Conservation (phyloP, 106 monocot genomes). For the Apostasia shenzhenica region DNA sequence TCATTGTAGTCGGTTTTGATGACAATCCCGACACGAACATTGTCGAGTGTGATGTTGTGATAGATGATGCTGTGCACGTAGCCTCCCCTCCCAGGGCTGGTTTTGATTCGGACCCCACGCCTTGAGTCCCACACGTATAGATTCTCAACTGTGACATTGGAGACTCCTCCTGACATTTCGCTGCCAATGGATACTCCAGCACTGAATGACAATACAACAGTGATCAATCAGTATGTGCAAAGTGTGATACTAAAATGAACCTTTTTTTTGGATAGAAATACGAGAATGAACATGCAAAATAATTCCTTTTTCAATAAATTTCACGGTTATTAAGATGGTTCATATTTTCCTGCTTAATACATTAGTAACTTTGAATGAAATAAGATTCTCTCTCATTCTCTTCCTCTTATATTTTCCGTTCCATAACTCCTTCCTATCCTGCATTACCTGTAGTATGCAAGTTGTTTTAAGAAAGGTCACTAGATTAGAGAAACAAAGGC, state of each 20-base stretch:
- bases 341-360: too few relatives aligned
- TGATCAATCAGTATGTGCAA: not conserved
- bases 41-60: slow-evolving; percentile 37
- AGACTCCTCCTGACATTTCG: slow-evolving; percentile 65
- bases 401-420: too few relatives aligned
- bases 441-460: too few relatives aligned
- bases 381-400: too few relatives aligned
- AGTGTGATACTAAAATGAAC: not conserved
- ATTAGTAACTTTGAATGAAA: too few relatives aligned
- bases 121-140: slow-evolving; percentile 40
- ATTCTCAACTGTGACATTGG: slow-evolving; percentile 51
- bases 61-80: slow-evolving; percentile 46
- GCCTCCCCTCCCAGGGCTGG: slow-evolving; percentile 55
- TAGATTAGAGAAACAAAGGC: too few relatives aligned
- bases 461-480: too few relatives aligned
- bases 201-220: slow-evolving; percentile 17
- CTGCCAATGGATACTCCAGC: slow-evolving; percentile 77
- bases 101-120: slow-evolving; percentile 55
- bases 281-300: too few relatives aligned
- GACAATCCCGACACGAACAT: slow-evolving; percentile 38
- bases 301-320: too few relatives aligned
- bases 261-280: too few relatives aligned
- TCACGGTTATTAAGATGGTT: too few relatives aligned
- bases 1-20: slow-evolving; percentile 60
- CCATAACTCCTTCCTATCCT: too few relatives aligned